A percentile compares a stretch with the other conserved stretches of the same genome.
These are phyloP conservation scores for Rhodosporidiobolus sp. DNA, from an alignment of 768 basidiomycete species.

Conservation along the genomic window DNA sequence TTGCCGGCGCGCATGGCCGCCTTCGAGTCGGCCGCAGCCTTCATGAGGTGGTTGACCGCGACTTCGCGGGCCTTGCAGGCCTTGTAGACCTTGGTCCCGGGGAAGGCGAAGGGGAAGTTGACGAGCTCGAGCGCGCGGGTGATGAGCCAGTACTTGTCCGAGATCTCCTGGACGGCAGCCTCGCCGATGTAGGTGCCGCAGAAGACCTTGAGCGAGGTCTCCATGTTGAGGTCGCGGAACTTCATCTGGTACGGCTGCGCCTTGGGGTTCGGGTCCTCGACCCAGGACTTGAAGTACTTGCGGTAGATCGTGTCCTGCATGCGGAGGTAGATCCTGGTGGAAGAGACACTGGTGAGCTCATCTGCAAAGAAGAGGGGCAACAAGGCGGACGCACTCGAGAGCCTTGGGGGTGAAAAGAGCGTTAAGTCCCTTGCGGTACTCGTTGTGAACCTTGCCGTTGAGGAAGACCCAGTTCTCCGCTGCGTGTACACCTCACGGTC, in stretches of 20 bases:
- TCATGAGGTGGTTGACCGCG: conserved; percentile 67
- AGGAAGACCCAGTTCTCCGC: conserved; percentile 71
- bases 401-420: conserved; percentile 90
- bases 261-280: conserved; percentile 55
- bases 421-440: conserved; percentile 88
- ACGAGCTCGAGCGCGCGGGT: conserved; percentile 93
- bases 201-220: conserved; percentile 91
- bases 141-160: conserved; percentile 92
- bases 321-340: conserved; percentile 68
- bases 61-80: conserved; percentile 86
- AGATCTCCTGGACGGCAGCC: conserved; percentile 71
- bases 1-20: conserved; percentile 69
- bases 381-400: conserved; percentile 61
- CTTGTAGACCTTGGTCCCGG: conserved; percentile 93
- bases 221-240: conserved; percentile 94
- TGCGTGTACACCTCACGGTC: background rate
- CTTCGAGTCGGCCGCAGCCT: conserved; percentile 77
- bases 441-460: conserved; percentile 85
- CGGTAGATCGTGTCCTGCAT: conserved; percentile 81
- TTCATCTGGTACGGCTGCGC: conserved; percentile 68
- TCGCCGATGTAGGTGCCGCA: conserved; percentile 87
- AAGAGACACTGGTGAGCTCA: conserved; percentile 4
- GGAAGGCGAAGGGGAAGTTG: conserved; percentile 93
- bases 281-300: conserved; percentile 71
- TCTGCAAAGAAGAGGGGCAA: background rate